These are phyloP conservation scores for Fusarium floridanum DNA, from an alignment of 2,329 filamentous ascomycete species.

Conservation along the genomic window DNA sequence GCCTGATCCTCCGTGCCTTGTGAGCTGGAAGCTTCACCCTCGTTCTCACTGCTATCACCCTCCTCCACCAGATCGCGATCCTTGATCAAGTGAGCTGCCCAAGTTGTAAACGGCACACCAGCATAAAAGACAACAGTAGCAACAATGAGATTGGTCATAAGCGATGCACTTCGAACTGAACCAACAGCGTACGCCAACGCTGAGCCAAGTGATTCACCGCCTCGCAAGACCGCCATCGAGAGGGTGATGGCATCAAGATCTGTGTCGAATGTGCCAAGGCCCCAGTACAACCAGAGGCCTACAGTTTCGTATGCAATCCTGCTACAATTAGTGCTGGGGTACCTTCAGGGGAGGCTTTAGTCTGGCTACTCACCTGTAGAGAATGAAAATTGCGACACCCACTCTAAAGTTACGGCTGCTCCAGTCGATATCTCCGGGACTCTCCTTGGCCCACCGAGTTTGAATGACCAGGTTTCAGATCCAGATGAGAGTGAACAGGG, in stretches of 20 bases:
- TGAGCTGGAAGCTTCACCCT: not conserved
- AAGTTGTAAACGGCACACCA: not conserved
- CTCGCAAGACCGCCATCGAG: not conserved
- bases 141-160: conserved; percentile 6
- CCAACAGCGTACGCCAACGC: conserved; percentile 4
- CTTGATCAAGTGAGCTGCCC: conserved; percentile 1
- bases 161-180: not conserved
- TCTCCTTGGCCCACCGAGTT: not conserved
- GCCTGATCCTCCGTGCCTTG: not conserved
- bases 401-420: not conserved
- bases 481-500: not conserved
- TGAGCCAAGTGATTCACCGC: not conserved
- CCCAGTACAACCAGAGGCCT: conserved; percentile 7
- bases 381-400: not conserved
- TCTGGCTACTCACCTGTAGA: not conserved
- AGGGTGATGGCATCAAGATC: conserved; percentile 1
- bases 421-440: not conserved
- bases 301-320: not conserved
- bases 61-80: not conserved
- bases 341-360: not conserved
- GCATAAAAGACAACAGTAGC: not conserved
- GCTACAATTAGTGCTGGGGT: not conserved
- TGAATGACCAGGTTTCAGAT: not conserved
- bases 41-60: not conserved
- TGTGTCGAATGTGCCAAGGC: not conserved